Percentiles rank a stretch among this genome's conserved stretches.
Conservation (phyloP, 78 protist species). For the Dictyostelium citrinum region DNA sequence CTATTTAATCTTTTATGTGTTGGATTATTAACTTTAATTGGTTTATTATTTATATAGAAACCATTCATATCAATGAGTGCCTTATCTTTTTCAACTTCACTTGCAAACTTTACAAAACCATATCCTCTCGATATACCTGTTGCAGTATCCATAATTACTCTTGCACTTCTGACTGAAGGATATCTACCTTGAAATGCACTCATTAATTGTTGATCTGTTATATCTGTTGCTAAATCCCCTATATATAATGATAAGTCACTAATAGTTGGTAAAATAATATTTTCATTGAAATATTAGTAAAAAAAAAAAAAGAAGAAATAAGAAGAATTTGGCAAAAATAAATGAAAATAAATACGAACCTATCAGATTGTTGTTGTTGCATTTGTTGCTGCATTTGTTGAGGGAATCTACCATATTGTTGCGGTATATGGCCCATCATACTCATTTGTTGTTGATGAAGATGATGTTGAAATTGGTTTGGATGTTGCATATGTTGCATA, state of each 20-base stretch:
- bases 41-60: neutral
- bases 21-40: constrained; percentile 17
- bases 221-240: neutral
- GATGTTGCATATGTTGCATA: neutral
- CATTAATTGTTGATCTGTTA: neutral
- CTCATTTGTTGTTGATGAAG: neutral
- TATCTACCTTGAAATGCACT: constrained; percentile 3
- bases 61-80: constrained; percentile 52
- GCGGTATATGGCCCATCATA: neutral
- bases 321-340: too few relatives aligned
- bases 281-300: too few relatives aligned
- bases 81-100: constrained; percentile 17
- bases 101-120: constrained; percentile 44
- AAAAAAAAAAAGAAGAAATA: too few relatives aligned
- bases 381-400: neutral
- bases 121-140: constrained; percentile 25
- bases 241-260: neutral
- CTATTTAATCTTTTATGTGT: constrained; percentile 9
- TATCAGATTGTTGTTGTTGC: neutral
- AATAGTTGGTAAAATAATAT: neutral
- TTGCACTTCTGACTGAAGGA: constrained; percentile 21
- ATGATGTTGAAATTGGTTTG: neutral
- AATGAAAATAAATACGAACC: neutral
- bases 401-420: neutral
- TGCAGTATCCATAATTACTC: neutral